Evolutionary conservation across 495 filamentous ascomycete genomes (phyloP), one percentile per base, ranked within the genome.

Genomic region (Trichocladium antarcticum): DNA sequence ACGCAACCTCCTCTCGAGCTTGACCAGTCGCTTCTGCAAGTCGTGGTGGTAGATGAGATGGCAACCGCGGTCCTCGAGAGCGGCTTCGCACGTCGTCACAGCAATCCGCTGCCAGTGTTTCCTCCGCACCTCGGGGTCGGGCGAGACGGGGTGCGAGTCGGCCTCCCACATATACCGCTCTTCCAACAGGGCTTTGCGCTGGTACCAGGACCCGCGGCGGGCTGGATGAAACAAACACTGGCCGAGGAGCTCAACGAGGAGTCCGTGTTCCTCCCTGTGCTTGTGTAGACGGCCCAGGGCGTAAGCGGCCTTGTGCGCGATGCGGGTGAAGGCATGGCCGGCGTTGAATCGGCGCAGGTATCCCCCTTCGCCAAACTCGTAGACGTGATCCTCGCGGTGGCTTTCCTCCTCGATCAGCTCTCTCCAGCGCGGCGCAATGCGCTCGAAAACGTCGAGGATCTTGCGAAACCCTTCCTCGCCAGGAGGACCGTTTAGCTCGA

Each of bases 31-130:
- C 59, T 95, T 97, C 64, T 97, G 89, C 9, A 98, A 69, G 60
- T 97, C 89, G 63, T 95, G 84, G 58, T 97, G 90, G 59, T 86
- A 89, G 36, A 93, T 93, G 15, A 95, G 56, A 58, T 96, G 90
- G 55, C 88, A 94, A 42, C 88, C 74, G 17, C 79, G 78, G 53
- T 98, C 92, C 62, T 94, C 80, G 1, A 98, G 74, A 4, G 87
- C 92, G 14, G 77, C 71, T 61, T 94, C 87, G 62, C 92, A 97
- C 0, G 92, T 96, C n/a, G 68, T 68, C 11, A 86, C 68, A 1
- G 92, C 85, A 37, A 83, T 72, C 43, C 80, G 74, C 62, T 81
- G 84, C 90, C 90, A 98, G 55, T 85, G 73, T 60, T 85, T 90
- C 64, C 83, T 89, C 55, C 83, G 82, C 16, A 60, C 55, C 9